Evolutionary conservation across 164 flowering plant species (phyloP).

Genomic region (Hamamelis virginiana): DNA sequence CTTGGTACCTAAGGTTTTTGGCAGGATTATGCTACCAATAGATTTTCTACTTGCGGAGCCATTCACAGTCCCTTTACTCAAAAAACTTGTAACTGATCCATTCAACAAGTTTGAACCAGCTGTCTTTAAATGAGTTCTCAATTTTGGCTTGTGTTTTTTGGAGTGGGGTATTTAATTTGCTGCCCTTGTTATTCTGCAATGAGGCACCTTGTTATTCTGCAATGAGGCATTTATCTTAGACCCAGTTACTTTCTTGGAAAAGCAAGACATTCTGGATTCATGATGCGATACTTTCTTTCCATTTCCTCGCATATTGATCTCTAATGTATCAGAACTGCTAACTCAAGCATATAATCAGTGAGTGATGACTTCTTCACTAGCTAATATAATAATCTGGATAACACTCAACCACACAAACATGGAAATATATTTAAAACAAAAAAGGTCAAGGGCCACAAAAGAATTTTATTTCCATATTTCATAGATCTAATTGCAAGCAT

Average conservation of each 20-base stretch:
- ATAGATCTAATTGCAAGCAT: not conserved
- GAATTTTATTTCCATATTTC: too few relatives aligned
- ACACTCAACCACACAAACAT: not conserved
- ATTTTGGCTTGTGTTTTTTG: constrained; percentile 33
- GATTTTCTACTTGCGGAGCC: constrained; percentile 18
- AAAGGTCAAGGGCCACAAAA: not conserved
- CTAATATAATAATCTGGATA: not conserved
- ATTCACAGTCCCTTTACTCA: constrained; percentile 20
- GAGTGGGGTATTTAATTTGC: constrained; percentile 17
- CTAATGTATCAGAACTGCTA: constrained; percentile 5
- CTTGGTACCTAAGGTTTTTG: constrained; percentile 23
- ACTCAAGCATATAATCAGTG: not conserved
- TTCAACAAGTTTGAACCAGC: constrained; percentile 27
- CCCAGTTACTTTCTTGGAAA: constrained; percentile 24
- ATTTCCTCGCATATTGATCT: constrained; percentile 29
- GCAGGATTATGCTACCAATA: constrained; percentile 16
- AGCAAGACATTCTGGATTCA: constrained; percentile 25
- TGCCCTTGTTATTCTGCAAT: too few relatives aligned
- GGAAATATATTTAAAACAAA: too few relatives aligned
- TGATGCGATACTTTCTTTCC: constrained; percentile 16
- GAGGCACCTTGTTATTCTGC: constrained; percentile 27
- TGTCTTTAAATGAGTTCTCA: constrained; percentile 30
- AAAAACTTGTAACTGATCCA: constrained; percentile 23
- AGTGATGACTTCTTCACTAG: not conserved
- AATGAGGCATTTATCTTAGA: constrained; percentile 27